phyloP scores from a whole-genome alignment of 345 rosid species.

The Euclidium syriacum region DNA sequence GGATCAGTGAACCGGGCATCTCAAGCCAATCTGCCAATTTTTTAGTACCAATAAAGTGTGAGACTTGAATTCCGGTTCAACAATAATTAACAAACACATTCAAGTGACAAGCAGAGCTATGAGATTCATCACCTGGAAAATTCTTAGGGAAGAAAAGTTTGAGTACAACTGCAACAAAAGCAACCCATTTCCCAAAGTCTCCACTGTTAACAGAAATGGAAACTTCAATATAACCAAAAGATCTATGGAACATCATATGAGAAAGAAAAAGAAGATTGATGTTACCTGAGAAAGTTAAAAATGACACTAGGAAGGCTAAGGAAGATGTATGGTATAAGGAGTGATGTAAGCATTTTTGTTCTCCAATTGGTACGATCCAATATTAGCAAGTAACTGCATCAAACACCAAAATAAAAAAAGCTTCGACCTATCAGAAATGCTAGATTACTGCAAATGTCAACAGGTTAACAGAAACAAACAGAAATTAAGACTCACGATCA shows the following conservation, averaged over 20 bases:
- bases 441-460: background rate
- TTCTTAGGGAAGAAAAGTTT: conserved; percentile 87
- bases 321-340: conserved; percentile 86
- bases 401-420: background rate
- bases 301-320: conserved; percentile 62
- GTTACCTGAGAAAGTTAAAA: conserved; percentile 72
- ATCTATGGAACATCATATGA: background rate
- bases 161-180: conserved; percentile 73
- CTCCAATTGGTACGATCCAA: conserved; percentile 95
- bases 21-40: conserved; percentile 60
- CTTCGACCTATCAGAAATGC: background rate
- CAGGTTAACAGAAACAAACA: background rate
- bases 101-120: background rate
- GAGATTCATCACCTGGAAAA: conserved; percentile 59
- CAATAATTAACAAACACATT: background rate
- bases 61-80: background rate
- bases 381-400: conserved; percentile 71
- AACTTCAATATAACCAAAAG: background rate
- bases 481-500: background rate
- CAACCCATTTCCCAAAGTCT: conserved; percentile 86
- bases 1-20: conserved; percentile 74
- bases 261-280: background rate
- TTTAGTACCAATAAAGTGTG: background rate
- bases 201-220: conserved; percentile 40
- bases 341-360: conserved; percentile 85